A percentile compares a stretch with the other conserved stretches of the same genome.
Evolutionary conservation across 2,329 filamentous ascomycete genomes (phyloP).

Genomic region (Fusarium devonianum): DNA sequence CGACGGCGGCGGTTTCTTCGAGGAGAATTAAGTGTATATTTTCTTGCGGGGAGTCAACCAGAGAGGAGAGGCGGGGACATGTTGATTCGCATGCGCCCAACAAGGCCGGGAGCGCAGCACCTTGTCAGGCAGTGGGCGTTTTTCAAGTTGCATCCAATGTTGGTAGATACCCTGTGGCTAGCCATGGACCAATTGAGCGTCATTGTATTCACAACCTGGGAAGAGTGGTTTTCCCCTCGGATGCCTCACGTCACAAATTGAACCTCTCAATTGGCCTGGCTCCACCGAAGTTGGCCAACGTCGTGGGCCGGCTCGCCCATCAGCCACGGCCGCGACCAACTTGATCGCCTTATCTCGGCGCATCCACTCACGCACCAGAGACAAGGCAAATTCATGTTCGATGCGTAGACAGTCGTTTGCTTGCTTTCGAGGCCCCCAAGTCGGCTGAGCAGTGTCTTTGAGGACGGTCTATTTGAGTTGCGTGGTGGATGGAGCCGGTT

Average conservation of each 20-base stretch:
- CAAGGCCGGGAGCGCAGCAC: not conserved
- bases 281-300: slow-evolving; percentile 20
- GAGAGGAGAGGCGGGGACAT: slow-evolving; percentile 1
- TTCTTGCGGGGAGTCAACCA: not conserved
- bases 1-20: slow-evolving; percentile 67
- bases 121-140: not conserved
- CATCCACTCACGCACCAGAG: not conserved
- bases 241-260: slow-evolving; percentile 1
- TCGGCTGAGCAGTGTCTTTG: not conserved
- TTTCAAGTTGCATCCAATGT: slow-evolving; percentile 27
- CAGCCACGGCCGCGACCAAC: slow-evolving; percentile 16
- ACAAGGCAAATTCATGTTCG: slow-evolving; percentile 2
- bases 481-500: not conserved
- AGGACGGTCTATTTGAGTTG: not conserved
- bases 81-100: slow-evolving; percentile 8
- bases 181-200: slow-evolving; percentile 19
- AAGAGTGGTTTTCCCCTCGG: not conserved
- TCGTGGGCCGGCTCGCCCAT: slow-evolving; percentile 1
- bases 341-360: slow-evolving; percentile 1
- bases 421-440: not conserved
- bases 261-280: slow-evolving; percentile 5
- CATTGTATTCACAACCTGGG: slow-evolving; percentile 4
- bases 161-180: slow-evolving; percentile 33
- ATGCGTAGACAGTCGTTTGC: not conserved
- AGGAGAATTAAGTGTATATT: slow-evolving; percentile 40